Conservation (phyloP, 306 rosid genomes). For the Cyamopsis tetragonoloba region DNA sequence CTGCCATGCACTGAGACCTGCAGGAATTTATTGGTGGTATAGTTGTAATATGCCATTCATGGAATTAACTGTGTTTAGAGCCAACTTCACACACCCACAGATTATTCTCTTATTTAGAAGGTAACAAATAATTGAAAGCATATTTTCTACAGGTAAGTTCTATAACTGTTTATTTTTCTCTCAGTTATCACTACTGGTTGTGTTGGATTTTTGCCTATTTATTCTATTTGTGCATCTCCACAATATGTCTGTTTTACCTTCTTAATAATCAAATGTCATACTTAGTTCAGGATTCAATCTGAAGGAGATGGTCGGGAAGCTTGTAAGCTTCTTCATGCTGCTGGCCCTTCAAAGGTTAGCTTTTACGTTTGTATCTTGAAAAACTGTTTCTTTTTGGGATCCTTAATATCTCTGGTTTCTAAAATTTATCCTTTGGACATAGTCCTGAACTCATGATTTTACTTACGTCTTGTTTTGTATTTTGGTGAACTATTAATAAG, state of each 20-base stretch:
- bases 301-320: constrained; percentile 76
- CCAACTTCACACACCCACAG: not conserved
- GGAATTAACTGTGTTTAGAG: not conserved
- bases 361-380: constrained; percentile 3
- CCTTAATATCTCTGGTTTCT: not conserved
- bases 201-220: constrained; percentile 7
- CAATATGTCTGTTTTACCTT: constrained; percentile 12
- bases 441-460: not conserved
- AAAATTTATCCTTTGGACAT: constrained; percentile 1
- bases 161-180: not conserved
- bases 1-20: not conserved
- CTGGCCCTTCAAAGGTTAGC: constrained; percentile 78
- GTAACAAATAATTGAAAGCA: not conserved
- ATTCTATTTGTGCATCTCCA: not conserved
- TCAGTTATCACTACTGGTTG: not conserved
- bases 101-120: not conserved
- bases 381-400: not conserved
- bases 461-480: not conserved
- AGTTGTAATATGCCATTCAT: not conserved
- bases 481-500: not conserved
- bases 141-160: constrained; percentile 6
- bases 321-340: constrained; percentile 73
- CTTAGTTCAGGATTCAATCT: constrained; percentile 55
- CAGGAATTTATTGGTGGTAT: not conserved
- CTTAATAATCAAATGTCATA: not conserved